Base-by-base conservation (phyloP, 1,284 basidiomycete species). In the Trichosporon sp. region DNA sequence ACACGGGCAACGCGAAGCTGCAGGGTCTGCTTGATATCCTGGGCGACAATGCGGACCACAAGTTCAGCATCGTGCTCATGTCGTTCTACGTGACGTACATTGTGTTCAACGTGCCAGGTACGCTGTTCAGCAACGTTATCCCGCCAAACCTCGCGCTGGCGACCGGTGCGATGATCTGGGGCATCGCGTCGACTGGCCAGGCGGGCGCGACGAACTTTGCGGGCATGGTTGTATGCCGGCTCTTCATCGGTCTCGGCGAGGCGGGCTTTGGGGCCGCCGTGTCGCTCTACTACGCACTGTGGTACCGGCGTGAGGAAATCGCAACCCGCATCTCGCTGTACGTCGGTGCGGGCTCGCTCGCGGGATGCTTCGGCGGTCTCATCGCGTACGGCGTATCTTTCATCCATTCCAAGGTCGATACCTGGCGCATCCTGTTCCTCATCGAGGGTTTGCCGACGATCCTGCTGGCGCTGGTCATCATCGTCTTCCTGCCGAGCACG, bases 401-500 rank as follows among this genome's bases (percentile, higher is more conserved):
- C 44, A 72, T 72, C 68, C 32, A 72, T 27, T 65, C 64, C 18
- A 8, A 42, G 23, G 35, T 74, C 9, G 67, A 34, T 9, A 51
- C 69, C 1, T 74, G 69, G 69, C 68, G 73, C 31, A 68, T 72
- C 27, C 71, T 74, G 21, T 67, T 67, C 66, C 31, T 70, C 13
- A 67, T 67, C 34, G 66, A 70, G 69, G 69, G 66, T 12, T 47
- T 67, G 12, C 66, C 66, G 21, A 32, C 58, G 2, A 42, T 93
- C 8, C 23, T 90, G 0, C 83, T 93, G 21, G 92, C 90, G 1
- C 31, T 90, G 9, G 29, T 88, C 23, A 87, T 90, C 2, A 80
- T 89, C 68, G 84, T 88, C 68, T 81, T 89, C 67, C 84, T 94
- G 0, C 92, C 92, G 0, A 86, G 89, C 68, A 85, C 91, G 25